A percentile compares a stretch with the other conserved stretches of the same genome.
These are phyloP conservation scores for Omphalotus guepiniiformis DNA, from an alignment of 768 basidiomycete species.

Conservation along the genomic window DNA sequence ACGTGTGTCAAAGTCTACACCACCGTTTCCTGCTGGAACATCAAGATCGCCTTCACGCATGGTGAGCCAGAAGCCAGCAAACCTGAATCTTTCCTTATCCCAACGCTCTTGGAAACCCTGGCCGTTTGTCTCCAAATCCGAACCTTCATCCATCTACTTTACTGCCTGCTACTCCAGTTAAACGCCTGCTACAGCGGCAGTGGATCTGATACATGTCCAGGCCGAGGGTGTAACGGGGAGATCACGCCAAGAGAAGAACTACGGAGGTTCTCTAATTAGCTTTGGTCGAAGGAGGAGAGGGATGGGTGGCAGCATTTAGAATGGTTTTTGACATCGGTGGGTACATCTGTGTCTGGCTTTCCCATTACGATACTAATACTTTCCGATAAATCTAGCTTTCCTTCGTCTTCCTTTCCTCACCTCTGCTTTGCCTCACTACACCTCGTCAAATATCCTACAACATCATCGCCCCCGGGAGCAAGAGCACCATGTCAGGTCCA, in stretches of 20 bases:
- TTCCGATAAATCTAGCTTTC: slow-evolving; percentile 49
- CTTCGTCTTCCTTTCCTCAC: slow-evolving; percentile 67
- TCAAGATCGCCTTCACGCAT: slow-evolving; percentile 1
- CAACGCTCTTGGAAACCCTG: background rate
- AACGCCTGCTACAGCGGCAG: slow-evolving; percentile 65
- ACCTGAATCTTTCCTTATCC: slow-evolving; percentile 4
- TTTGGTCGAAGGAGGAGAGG: slow-evolving; percentile 53
- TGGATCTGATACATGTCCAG: slow-evolving; percentile 72
- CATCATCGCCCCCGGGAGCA: slow-evolving; percentile 35
- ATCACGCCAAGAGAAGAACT: slow-evolving; percentile 24
- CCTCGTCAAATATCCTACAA: background rate
- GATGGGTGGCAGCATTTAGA: slow-evolving; percentile 80
- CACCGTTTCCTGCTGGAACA: background rate
- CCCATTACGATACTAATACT: background rate
- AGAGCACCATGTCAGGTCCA: slow-evolving; percentile 4
- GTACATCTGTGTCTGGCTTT: slow-evolving; percentile 25
- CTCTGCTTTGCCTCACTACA: slow-evolving; percentile 62
- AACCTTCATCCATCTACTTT: slow-evolving; percentile 69
- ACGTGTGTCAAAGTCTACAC: slow-evolving; percentile 3
- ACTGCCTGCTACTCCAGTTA: slow-evolving; percentile 82
- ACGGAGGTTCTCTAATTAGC: slow-evolving; percentile 60
- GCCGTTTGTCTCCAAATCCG: no score
- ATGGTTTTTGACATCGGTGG: slow-evolving; percentile 76
- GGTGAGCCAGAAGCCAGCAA: slow-evolving; percentile 1
- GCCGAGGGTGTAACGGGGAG: slow-evolving; percentile 61